These are phyloP conservation scores for Fusarium coicis DNA, from an alignment of 2,329 filamentous ascomycete species.

Conservation along the genomic window DNA sequence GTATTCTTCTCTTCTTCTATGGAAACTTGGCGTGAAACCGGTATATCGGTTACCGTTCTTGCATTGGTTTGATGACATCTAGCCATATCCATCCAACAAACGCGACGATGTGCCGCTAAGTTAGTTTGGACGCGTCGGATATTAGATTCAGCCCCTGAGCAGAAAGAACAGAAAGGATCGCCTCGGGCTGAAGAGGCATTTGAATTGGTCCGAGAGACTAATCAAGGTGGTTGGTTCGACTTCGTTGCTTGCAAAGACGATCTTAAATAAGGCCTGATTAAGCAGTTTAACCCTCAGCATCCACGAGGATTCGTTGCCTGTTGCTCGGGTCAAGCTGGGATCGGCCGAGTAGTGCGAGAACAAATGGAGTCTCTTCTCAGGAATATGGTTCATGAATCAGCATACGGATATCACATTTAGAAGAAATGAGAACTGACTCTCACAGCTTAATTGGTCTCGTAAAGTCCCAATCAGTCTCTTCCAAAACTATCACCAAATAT, in stretches of 20 bases:
- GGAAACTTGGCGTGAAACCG: conserved; percentile 19
- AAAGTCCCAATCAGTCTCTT: background rate
- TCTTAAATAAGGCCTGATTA: conserved; percentile 14
- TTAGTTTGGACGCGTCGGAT: conserved; percentile 12
- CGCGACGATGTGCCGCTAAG: conserved; percentile 16
- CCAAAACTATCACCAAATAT: conserved; percentile 3
- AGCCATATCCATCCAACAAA: background rate
- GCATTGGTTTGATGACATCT: conserved; percentile 6
- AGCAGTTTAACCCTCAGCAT: background rate
- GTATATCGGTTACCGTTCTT: conserved; percentile 12
- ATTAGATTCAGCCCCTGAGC: conserved; percentile 29
- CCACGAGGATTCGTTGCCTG: conserved; percentile 6
- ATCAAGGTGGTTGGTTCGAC: conserved; percentile 16
- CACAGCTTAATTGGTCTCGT: background rate
- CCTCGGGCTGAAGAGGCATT: conserved; percentile 21
- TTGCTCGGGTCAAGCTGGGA: background rate
- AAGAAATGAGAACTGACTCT: conserved; percentile 15
- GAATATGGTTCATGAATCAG: conserved; percentile 6
- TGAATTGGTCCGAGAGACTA: conserved; percentile 16
- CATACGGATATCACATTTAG: background rate
- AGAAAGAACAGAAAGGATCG: conserved; percentile 21
- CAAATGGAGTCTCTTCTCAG: background rate
- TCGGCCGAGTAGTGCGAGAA: conserved; percentile 1
- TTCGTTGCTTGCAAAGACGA: conserved; percentile 12
- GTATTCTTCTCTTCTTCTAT: background rate